Evolutionary conservation across 2,329 filamentous ascomycete species (phyloP), one percentile per base, ranked within the genome.

Genomic region (Zymoseptoria crescenta): DNA sequence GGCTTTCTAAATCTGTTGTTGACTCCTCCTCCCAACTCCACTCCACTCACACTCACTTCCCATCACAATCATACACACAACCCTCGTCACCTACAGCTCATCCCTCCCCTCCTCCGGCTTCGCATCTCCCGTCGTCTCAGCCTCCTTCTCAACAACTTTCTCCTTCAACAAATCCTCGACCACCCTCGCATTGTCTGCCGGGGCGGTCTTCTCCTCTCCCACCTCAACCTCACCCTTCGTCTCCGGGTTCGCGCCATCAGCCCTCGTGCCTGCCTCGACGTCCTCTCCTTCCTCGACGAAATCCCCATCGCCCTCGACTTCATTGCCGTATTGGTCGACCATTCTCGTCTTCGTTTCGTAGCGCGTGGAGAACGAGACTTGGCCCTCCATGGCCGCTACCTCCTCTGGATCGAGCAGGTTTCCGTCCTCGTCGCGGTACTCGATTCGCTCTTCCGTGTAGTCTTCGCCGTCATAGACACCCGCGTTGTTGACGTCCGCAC

Each of bases 311-410:
- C 35, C 35, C 56, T 74, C 72, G n/a, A 96, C 75, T 70, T 95
- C 89, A 65, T 92, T 91, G 60, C 92, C 94, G 50, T 85, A 74
- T 56, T 83, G 83, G 74, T 96, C 91, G 49, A 96, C 80, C 58
- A 97, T 76, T 59, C 90, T 87, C 8, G 91, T 96, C 64, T 89
- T 84, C n/a, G 93, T 96, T 80, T 97, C 93, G 73, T 96, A 96
- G 66, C 87, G 88, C 10, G 94, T 97, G 77, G 95, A 87, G 77
- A 99, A 96, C 69, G 91, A 90, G 60, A 97, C 92, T 75, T 96
- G 95, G 69, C 93, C 94, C 74, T 93, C 84, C 30, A 99, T 83
- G 20, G 83, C 84, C 69, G 88, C 84, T 60, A 99, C 91, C 72
- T 96, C 84, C 70, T 91, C 88, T 57, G 88, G 85, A 70, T 93